Conservation (phyloP, 2,329 filamentous ascomycete genomes). For the Salinomyces thailandicus region DNA sequence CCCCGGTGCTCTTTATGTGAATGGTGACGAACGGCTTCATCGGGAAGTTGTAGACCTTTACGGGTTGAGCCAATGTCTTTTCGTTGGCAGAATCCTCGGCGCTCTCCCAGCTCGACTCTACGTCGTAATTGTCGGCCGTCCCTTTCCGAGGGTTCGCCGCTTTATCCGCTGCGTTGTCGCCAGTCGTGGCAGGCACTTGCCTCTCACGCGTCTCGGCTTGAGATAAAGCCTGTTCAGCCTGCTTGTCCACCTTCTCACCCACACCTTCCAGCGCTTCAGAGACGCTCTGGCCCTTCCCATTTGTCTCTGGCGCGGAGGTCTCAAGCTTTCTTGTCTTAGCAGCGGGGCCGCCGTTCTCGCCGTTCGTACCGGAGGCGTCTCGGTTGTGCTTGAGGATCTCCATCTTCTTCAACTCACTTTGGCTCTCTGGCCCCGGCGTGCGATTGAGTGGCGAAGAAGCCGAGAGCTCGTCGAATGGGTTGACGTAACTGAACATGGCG, state of each 20-base stretch:
- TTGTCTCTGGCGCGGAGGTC: constrained; percentile 2
- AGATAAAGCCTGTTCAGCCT: constrained; percentile 56
- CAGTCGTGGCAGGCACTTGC: constrained; percentile 24
- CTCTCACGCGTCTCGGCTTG: constrained; percentile 42
- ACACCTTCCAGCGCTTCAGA: constrained; percentile 58
- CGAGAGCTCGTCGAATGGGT: constrained; percentile 60
- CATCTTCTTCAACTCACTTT: constrained; percentile 26
- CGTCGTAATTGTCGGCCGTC: constrained; percentile 51
- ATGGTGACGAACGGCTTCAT: constrained; percentile 95
- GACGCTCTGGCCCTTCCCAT: constrained; percentile 48
- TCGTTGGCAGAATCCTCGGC: constrained; percentile 56
- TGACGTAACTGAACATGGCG: constrained; percentile 57
- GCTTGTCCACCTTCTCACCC: constrained; percentile 47
- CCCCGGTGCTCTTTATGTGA: constrained; percentile 51
- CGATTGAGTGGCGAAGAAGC: constrained; percentile 54
- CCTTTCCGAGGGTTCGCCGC: constrained; percentile 46
- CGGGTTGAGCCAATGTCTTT: constrained; percentile 55
- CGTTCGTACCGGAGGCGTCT: constrained; percentile 25
- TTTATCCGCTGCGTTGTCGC: constrained; percentile 12
- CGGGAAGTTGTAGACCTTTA: constrained; percentile 81
- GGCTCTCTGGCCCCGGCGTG: constrained; percentile 37
- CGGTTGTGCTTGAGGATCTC: constrained; percentile 37
- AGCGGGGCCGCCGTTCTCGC: constrained; percentile 19
- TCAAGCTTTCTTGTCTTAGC: constrained; percentile 29
- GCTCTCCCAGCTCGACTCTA: constrained; percentile 65